These are phyloP conservation scores for Hortiboletus campestris DNA, from an alignment of 768 basidiomycete genomes.

Conservation along the genomic window DNA sequence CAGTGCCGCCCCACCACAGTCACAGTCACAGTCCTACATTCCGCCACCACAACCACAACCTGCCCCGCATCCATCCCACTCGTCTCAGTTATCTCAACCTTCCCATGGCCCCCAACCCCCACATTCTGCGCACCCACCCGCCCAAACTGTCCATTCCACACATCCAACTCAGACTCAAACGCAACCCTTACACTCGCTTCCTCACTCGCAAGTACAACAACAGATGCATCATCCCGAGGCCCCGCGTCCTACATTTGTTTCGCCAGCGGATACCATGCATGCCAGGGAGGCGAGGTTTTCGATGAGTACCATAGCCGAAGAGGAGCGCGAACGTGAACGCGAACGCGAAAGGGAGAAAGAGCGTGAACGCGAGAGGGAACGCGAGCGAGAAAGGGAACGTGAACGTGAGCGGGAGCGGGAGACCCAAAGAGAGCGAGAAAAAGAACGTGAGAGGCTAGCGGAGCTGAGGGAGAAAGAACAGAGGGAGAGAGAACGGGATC, in stretches of 20 bases:
- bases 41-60: slow-evolving; percentile 11
- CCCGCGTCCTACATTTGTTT: slow-evolving; percentile 24
- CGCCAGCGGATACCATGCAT: slow-evolving; percentile 31
- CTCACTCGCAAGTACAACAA: slow-evolving; percentile 27
- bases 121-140: slow-evolving; percentile 12
- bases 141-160: slow-evolving; percentile 14
- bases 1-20: slow-evolving; percentile 6
- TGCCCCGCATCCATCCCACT: slow-evolving; percentile 9
- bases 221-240: slow-evolving; percentile 26
- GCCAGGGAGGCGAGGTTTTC: slow-evolving; percentile 21
- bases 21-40: slow-evolving; percentile 31
- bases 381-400: slow-evolving; percentile 22
- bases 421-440: slow-evolving; percentile 21
- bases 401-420: slow-evolving; percentile 21
- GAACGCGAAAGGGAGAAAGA: slow-evolving; percentile 23
- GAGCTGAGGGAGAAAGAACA: slow-evolving; percentile 23
- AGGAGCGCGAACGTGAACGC: slow-evolving; percentile 23
- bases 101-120: slow-evolving; percentile 15
- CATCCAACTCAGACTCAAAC: slow-evolving; percentile 21
- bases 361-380: slow-evolving; percentile 16
- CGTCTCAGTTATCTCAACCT: slow-evolving; percentile 13
- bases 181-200: slow-evolving; percentile 27
- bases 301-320: slow-evolving; percentile 8
- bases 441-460: slow-evolving; percentile 22
- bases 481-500: slow-evolving; percentile 22